Conservation (phyloP, 257 asterid species). For the Solanum arcanum region DNA sequence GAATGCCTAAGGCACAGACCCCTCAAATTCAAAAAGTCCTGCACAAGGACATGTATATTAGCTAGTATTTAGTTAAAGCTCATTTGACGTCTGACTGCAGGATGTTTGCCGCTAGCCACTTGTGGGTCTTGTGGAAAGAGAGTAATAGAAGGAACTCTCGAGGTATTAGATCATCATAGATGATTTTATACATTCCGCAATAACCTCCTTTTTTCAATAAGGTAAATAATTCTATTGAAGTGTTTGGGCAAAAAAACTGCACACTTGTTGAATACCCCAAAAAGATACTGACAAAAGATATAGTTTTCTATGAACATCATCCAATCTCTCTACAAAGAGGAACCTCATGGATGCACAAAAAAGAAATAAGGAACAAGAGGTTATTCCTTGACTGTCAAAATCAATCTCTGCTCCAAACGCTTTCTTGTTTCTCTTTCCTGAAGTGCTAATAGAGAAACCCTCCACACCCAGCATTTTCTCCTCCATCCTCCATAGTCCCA, state of each 20-base stretch:
- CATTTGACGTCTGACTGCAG: not conserved
- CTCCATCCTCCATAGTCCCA: not conserved
- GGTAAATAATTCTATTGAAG: not conserved
- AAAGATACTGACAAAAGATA: not conserved
- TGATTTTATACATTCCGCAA: not conserved
- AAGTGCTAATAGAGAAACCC: not conserved
- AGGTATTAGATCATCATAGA: not conserved
- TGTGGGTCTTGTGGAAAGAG: not conserved
- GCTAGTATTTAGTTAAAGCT: not conserved
- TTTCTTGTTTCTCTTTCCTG: not conserved
- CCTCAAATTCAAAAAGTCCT: not conserved
- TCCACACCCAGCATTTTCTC: not conserved
- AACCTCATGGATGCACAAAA: not conserved
- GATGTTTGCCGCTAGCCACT: not conserved
- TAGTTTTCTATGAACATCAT: not conserved
- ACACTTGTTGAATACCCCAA: not conserved
- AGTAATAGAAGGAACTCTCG: not conserved
- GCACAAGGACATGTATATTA: no score
- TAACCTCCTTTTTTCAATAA: not conserved
- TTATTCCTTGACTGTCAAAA: not conserved
- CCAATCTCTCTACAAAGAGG: not conserved
- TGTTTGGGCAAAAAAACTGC: not conserved
- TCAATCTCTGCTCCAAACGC: not conserved
- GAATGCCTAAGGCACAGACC: not conserved
- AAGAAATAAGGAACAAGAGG: not conserved